Evolutionary conservation across 257 asterid species (phyloP), one percentile per base, ranked within the genome.

Genomic region (Nemophila menziesii): DNA sequence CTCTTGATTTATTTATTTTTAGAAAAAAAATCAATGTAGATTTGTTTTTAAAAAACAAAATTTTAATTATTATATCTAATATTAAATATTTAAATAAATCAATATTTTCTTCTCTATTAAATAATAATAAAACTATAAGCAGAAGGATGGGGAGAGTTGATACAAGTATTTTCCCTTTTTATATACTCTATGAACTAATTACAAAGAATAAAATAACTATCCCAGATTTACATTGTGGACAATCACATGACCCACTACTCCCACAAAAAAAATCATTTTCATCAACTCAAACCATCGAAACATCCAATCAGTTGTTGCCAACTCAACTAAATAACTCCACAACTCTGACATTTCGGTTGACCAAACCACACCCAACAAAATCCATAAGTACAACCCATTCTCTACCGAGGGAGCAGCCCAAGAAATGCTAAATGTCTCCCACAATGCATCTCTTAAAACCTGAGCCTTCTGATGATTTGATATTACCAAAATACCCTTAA

Each of bases 361-460:
- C n/a, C n/a, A 40, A 22, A 48, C 7, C 43, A 12, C n/a, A n/a
- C n/a, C 27, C 34, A 16, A 16, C 21, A 13, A 11, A 11, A 16
- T 11, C 15, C 42, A 22, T 39, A 58, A 1, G 39, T 20, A 39
- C 1, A 27, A 48, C 20, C n/a, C 37, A 1, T 8, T 8, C n/a
- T 14, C 19, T 41, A 29, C n/a, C 1, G 14, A 23, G 22, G 15
- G 46, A 26, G 48, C 17, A 46, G 33, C 51, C 65, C 61, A 51
- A 58, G 20, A 39, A 60, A 20, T 20, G 54, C 64, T 68, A 74
- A 86, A 89, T 79, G 90, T 79, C 70, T 26, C 58, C 64, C 55
- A 52, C 22, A 27, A 55, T n/a, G 52, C 57, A 16, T 17, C 16
- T 8, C 36, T 24, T 24, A 24, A 24, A n/a, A 29, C 22, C 22